Conservation (phyloP, 257 asterid genomes). For the Oldenlandia corymbosa region DNA sequence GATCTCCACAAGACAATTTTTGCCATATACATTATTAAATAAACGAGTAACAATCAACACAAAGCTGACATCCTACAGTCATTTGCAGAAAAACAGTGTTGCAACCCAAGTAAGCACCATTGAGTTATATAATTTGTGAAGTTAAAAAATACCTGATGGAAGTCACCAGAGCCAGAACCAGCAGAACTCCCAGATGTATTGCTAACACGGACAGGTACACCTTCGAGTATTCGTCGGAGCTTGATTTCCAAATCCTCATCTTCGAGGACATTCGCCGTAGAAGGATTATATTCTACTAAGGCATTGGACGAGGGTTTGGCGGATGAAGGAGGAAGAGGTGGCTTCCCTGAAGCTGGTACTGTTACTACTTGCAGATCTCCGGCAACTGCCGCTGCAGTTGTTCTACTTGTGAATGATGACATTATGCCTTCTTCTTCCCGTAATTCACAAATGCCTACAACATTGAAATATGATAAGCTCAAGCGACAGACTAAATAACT, state of each 20-base stretch:
- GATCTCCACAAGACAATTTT: too few species aligned
- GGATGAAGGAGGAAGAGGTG: constrained; percentile 45
- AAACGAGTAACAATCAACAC: too few species aligned
- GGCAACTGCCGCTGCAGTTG: constrained; percentile 40
- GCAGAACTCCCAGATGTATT: constrained; percentile 98
- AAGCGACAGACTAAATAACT: not conserved
- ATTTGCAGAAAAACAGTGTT: not conserved
- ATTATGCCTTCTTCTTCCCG: not conserved
- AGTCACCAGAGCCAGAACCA: constrained; percentile 98
- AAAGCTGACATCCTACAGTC: not conserved
- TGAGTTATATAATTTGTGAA: not conserved
- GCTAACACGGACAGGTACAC: constrained; percentile 92
- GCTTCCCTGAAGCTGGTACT: constrained; percentile 31
- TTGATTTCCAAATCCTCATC: constrained; percentile 91
- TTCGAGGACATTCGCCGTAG: constrained; percentile 46
- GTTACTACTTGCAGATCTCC: constrained; percentile 65
- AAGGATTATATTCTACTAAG: constrained; percentile 62
- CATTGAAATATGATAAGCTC: not conserved
- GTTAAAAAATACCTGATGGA: constrained; percentile 67
- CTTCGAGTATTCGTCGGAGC: constrained; percentile 91
- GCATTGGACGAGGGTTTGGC: constrained; percentile 53
- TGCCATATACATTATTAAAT: too few species aligned
- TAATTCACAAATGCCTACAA: not conserved
- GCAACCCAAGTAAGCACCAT: not conserved
- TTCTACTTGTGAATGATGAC: constrained; percentile 29